Base-by-base conservation (phyloP, 2,329 filamentous ascomycete species). In the Fusarium protoensiforme region DNA sequence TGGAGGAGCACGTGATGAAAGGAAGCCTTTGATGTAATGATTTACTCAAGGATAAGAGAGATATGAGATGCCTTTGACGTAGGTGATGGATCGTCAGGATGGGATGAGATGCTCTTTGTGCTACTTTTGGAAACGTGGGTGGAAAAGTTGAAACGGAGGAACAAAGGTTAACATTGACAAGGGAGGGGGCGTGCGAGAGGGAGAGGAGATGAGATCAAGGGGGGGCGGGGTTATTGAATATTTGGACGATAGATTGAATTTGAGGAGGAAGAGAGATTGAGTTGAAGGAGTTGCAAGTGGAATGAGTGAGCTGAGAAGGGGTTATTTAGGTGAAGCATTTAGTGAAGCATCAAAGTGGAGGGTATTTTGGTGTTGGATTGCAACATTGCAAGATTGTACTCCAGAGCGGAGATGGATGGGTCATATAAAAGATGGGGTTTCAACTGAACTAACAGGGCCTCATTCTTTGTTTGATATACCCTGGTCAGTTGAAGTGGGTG, bases 161-260 rank as follows among this genome's bases (percentile, higher is more conserved):
- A 51, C 31, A 61, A 60, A 51, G 33, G 20, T 57, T 54, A 58
- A 60, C 41, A 73, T 43, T 43, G 39, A 43, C 41, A 43, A 71
- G 70, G 70, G 70, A 73, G 71, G 71, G 59, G 67, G 71, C 33
- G 71, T 69, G 54, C 4, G 59, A 29, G 70, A 43, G 58, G 73
- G 67, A 65, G 71, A 71, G 51, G 57, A 38, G 18, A 57, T n/a
- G 51, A 53, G 66, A n/a, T 63, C 38, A 67, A 67, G 60, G 70
- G 70, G 63, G 63, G 71, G 71, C 70, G 51, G 31, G 63, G 62
- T 54, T 74, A 73, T 73, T 74, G 71, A 63, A 73, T 73, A 74
- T 71, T 73, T 36, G 43, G 35, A 72, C 60, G 57, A 74, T 73
- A 73, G n/a, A 71, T 68, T 71, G 53, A 39, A 31, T 66, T 48